Evolutionary conservation across 345 rosid genomes (phyloP), one percentile per base, ranked within the genome.

Genomic region (Citrus inodora): DNA sequence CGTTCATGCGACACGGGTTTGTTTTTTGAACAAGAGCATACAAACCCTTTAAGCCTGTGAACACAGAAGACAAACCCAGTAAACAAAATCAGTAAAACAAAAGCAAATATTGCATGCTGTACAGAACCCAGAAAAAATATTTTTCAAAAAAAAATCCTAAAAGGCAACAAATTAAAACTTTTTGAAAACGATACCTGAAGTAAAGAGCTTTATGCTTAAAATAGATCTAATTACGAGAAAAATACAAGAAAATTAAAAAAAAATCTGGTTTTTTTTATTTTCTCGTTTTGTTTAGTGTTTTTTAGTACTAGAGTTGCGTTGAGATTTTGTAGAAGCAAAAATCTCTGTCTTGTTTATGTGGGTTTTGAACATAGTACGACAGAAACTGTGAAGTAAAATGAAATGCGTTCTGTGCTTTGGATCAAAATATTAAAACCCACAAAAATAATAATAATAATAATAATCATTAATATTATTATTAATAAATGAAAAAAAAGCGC

Each of bases 61-160:
- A 76, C 74, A 61, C 70, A 71, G 74, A 77, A n/a, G 7, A 33
- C 22, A 17, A 67, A 40, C 27, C n/a, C 67, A 61, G 7, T 17
- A 55, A 73, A 55, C 42, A 77, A 76, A 55, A 61, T 60, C 77
- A 76, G 76, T 17, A 22, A n/a, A 64, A 83, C 64, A 59, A 65
- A 61, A 61, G 73, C 72, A 80, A 75, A 37, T 71, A 84, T 30
- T 62, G 59, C 80, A 88, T 85, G 83, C 80, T 80, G 74, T 70
- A 62, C 37, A 74, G 82, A 60, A 48, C 42, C 27, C 51, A 38
- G 13, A 22, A 78, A 78, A 25, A 56, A 73, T 24, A 10, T 27
- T 13, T 46, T 46, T 13, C 3, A 5, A 11, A 19, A 33, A 5
- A 48, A 24, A 25, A 13, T 11, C 2, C 58, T 17, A 10, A 48